phyloP scores from a whole-genome alignment of 495 filamentous ascomycete genomes.

The Evernia prunastri region DNA sequence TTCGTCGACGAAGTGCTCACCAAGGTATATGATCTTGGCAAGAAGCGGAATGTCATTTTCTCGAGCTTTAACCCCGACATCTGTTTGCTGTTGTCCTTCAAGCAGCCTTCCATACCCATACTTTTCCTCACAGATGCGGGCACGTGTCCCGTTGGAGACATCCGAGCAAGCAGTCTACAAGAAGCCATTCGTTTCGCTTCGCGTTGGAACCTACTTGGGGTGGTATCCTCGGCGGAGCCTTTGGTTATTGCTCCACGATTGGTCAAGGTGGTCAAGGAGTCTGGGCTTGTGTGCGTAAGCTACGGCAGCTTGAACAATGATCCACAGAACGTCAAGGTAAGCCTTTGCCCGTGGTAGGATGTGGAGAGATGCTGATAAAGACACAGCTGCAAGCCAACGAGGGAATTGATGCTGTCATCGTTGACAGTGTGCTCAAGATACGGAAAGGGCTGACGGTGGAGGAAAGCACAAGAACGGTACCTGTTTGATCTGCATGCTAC shows the following conservation, averaged over 20 bases:
- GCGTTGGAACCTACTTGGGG: constrained; percentile 88
- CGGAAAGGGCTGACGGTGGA: constrained; percentile 56
- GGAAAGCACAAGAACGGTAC: constrained; percentile 2
- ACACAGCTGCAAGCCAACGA: constrained; percentile 81
- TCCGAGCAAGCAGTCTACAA: constrained; percentile 86
- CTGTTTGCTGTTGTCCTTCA: constrained; percentile 87
- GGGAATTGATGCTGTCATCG: constrained; percentile 95
- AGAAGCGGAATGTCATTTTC: constrained; percentile 82
- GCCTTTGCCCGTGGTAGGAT: constrained; percentile 25
- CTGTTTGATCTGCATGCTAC: not conserved
- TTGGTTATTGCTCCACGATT: constrained; percentile 83
- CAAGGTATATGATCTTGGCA: constrained; percentile 73
- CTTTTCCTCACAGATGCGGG: constrained; percentile 91
- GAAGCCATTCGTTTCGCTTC: constrained; percentile 92
- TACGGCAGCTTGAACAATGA: constrained; percentile 90
- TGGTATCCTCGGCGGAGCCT: constrained; percentile 78
- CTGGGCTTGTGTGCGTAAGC: constrained; percentile 89
- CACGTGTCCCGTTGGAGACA: constrained; percentile 67
- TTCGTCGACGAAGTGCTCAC: constrained; percentile 90
- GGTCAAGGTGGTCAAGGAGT: constrained; percentile 92
- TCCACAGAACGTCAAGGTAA: constrained; percentile 71
- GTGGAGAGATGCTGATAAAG: constrained; percentile 25
- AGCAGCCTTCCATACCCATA: constrained; percentile 91
- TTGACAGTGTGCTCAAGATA: constrained; percentile 84
- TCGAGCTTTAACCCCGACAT: constrained; percentile 96